A percentile compares a stretch with the other conserved stretches of the same genome.
These are phyloP conservation scores for Podila epigama DNA, from an alignment of 192 early-diverging fungal species.

Conservation along the genomic window DNA sequence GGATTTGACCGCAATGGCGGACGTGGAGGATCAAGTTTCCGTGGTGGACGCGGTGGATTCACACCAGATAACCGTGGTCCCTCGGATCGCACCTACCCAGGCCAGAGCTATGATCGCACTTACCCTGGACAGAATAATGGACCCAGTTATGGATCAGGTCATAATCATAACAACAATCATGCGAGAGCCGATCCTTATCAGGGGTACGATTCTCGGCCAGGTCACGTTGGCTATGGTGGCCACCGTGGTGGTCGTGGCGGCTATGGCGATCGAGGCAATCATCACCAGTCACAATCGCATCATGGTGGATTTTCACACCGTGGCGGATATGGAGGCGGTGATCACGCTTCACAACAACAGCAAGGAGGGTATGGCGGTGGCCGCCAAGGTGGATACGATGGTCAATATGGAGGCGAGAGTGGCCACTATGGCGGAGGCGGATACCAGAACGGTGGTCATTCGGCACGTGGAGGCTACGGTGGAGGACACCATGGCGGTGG, in stretches of 20 bases:
- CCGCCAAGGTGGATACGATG: conserved; percentile 22
- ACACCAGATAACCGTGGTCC: conserved; percentile 45
- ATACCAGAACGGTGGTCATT: conserved; percentile 2
- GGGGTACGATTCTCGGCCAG: conserved; percentile 38
- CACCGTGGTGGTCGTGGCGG: conserved; percentile 38
- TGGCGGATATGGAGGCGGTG: conserved; percentile 33
- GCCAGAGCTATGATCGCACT: conserved; percentile 35
- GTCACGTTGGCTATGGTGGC: conserved; percentile 34
- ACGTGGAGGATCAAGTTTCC: conserved; percentile 23
- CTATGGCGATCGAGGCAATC: conserved; percentile 25
- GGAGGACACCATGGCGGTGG: conserved; percentile 3
- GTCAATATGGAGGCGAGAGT: not conserved
- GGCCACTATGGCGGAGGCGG: conserved; percentile 8
- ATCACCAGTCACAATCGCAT: conserved; percentile 17
- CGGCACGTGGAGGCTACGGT: conserved; percentile 18
- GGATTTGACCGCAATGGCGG: conserved; percentile 37
- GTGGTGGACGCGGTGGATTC: conserved; percentile 30
- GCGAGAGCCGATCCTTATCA: conserved; percentile 33
- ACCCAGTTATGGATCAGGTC: conserved; percentile 36
- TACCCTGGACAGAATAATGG: conserved; percentile 25
- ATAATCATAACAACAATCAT: conserved; percentile 24
- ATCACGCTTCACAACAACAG: conserved; percentile 10
- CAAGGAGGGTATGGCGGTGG: not conserved
- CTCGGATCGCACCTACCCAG: conserved; percentile 34
- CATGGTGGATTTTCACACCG: conserved; percentile 30